Base-by-base conservation (phyloP, 106 monocot genomes). In the Amphibolis antarctica region DNA sequence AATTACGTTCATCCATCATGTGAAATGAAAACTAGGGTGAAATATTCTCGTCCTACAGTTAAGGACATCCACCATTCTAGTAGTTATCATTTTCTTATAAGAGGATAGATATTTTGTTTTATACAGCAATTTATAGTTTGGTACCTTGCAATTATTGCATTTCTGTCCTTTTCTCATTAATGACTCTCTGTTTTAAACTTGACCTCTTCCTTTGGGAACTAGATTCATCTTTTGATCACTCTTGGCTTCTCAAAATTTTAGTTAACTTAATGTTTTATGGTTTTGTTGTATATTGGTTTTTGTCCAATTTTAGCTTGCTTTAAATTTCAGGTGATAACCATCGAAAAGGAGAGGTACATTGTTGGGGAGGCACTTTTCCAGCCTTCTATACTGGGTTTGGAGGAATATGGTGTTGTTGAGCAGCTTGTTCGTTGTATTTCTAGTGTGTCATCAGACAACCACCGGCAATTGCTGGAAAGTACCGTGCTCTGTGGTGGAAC, bases 401-500 rank as follows among this genome's bases (percentile, higher is more conserved):
- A 96, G 66, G 86, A 90, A 66, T 82, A 84, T 80, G 96, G 96
- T 12, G 79, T 96, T 65, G 90, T 96, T 59, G 90, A 96, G 10
- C 96, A 96, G 71, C 81, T 93, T 31, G 69, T 98, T 30, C 77
- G 79, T n/a, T 71, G 90, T 67, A 83, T 91, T 66, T 91, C 80
- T 45, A 85, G 66, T 56, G 90, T 98, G 55, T 73, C 91, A 60
- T 85, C 86, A n/a, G 98, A 98, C 50, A 80, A 91, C 69, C 98
- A 90, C 55, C 72, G 91, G 10, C 98, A 98, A 45, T 78, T 98
- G 28, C 69, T 98, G 64, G 98, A 98, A 66, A 98, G 85, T 66
- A 98, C 82, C 28, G 84, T 98, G 48, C 75, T 98, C 9, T 98
- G 90, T 61, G 98, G 98, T 65, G 98, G 90, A 63, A 91, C 98